phyloP scores from a whole-genome alignment of 768 basidiomycete species.

The Pleurotus citrinopileatus region DNA sequence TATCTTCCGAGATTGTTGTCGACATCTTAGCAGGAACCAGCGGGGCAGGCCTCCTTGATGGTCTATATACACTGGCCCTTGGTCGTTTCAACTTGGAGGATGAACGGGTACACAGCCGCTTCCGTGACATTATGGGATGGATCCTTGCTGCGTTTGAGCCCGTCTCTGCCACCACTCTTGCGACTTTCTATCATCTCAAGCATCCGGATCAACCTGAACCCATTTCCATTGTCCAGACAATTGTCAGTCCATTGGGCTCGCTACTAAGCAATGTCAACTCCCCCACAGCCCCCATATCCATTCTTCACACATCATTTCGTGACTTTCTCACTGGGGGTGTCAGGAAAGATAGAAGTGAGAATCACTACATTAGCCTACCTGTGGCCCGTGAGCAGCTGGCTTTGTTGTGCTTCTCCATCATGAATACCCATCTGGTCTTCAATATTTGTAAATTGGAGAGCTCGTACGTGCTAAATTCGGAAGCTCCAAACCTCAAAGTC shows the following conservation, averaged over 20 bases:
- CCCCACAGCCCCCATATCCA: constrained; percentile 18
- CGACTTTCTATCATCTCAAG: background rate
- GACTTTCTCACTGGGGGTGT: constrained; percentile 31
- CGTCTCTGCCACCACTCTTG: constrained; percentile 6
- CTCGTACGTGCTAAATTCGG: constrained; percentile 27
- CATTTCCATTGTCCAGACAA: constrained; percentile 1
- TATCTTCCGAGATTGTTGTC: background rate
- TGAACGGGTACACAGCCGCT: background rate
- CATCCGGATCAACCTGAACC: background rate
- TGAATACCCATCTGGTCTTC: constrained; percentile 31
- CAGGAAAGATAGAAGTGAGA: constrained; percentile 20
- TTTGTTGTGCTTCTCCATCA: constrained; percentile 23
- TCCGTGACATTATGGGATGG: constrained; percentile 3
- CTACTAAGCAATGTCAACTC: constrained; percentile 18
- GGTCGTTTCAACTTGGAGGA: constrained; percentile 3
- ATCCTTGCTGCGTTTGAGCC: constrained; percentile 11
- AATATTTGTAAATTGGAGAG: constrained; percentile 35
- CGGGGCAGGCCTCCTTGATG: background rate
- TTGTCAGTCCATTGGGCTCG: constrained; percentile 19
- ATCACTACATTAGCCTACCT: constrained; percentile 19
- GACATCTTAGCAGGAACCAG: background rate
- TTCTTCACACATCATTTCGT: constrained; percentile 31
- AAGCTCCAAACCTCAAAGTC: constrained; percentile 16
- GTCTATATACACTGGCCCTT: constrained; percentile 4
- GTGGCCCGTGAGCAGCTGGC: constrained; percentile 18